Percentiles rank a stretch among this genome's conserved stretches.
These are phyloP conservation scores for Fusarium torulosum DNA, from an alignment of 2,329 filamentous ascomycete species.

Conservation along the genomic window DNA sequence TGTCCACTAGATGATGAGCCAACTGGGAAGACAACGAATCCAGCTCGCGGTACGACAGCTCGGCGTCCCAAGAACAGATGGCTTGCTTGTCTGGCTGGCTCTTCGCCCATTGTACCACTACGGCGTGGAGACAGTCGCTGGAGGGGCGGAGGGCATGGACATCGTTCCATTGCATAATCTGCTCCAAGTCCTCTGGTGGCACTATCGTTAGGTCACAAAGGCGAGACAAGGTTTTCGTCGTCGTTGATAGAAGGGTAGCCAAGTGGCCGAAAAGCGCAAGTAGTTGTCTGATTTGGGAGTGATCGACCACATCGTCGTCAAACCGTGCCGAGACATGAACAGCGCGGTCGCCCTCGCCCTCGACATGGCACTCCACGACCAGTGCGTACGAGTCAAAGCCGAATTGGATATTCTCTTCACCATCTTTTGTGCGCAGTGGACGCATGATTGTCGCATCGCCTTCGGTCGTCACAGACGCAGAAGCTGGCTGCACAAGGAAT, in stretches of 20 bases:
- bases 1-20: neutral
- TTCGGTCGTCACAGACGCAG: conserved; percentile 11
- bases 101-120: conserved; percentile 7
- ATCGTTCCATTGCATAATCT: conserved; percentile 16
- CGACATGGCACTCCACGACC: conserved; percentile 11
- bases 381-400: conserved; percentile 15
- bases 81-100: conserved; percentile 15
- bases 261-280: conserved; percentile 10
- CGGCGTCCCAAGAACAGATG: conserved; percentile 16
- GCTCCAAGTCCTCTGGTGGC: conserved; percentile 13
- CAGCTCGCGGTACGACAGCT: neutral
- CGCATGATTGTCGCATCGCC: conserved; percentile 11
- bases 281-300: conserved; percentile 12
- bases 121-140: conserved; percentile 15
- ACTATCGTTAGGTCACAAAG: conserved; percentile 10
- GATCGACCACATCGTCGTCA: conserved; percentile 12
- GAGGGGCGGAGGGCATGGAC: conserved; percentile 7
- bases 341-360: conserved; percentile 8
- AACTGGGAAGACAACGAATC: too few species aligned
- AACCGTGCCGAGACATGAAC: conserved; percentile 15
- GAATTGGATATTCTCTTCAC: conserved; percentile 10
- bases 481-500: conserved; percentile 13
- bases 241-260: conserved; percentile 17
- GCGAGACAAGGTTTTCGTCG: conserved; percentile 7
- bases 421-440: conserved; percentile 10